Conservation (phyloP, 73 alveolate species). For the Durusdinium trenchii region DNA sequence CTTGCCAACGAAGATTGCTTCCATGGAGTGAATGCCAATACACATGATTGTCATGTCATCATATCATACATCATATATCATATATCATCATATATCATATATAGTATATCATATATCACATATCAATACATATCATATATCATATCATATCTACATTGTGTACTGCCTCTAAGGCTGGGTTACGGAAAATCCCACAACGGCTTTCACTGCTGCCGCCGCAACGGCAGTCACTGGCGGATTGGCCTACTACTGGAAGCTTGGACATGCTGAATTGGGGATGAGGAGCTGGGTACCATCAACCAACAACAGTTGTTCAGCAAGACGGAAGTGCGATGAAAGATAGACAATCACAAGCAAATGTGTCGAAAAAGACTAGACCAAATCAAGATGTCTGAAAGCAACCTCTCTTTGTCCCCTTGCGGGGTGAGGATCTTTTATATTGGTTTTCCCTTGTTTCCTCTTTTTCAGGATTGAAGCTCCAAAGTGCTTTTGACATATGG, state of each 20-base stretch:
- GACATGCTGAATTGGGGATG: too few species aligned
- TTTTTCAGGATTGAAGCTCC: too few species aligned
- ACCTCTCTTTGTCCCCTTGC: too few species aligned
- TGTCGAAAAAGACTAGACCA: neutral
- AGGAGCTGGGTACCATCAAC: too few species aligned
- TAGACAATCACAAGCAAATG: too few species aligned
- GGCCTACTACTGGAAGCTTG: neutral
- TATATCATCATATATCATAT: neutral
- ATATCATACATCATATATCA: neutral
- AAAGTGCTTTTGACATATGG: too few species aligned
- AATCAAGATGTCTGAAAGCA: too few species aligned
- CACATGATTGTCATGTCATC: neutral
- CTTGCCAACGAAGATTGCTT: neutral
- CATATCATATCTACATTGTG: neutral
- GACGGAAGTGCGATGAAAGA: too few species aligned
- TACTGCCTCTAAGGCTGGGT: conserved; percentile 11
- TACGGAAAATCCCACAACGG: neutral
- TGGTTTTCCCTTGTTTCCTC: too few species aligned
- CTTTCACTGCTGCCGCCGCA: neutral
- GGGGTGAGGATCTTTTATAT: too few species aligned
- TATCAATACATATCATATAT: too few species aligned
- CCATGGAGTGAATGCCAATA: neutral
- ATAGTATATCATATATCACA: neutral
- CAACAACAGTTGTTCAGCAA: too few species aligned
- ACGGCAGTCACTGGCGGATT: neutral